phyloP scores from a whole-genome alignment of 768 basidiomycete genomes.

The Leucocoprinus birnbaumii region DNA sequence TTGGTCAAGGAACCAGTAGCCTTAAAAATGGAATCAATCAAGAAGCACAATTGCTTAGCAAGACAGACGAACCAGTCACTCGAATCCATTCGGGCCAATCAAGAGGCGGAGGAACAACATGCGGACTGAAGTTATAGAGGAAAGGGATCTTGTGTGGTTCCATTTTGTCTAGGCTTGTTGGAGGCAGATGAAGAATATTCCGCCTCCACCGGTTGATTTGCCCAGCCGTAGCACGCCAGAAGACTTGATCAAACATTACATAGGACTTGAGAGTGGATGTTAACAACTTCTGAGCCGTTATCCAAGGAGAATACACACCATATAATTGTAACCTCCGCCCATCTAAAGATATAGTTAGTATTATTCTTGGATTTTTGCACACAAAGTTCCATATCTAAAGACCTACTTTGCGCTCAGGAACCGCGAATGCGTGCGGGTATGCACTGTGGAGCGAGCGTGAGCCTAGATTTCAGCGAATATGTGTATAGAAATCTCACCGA shows the following conservation, averaged over 20 bases:
- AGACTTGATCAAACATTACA: constrained; percentile 97
- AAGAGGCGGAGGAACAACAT: constrained; percentile 86
- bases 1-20: constrained; percentile 97
- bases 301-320: constrained; percentile 48
- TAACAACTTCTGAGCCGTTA: not conserved
- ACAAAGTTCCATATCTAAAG: not conserved
- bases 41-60: not conserved
- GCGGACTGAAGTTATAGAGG: constrained; percentile 94
- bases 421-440: constrained; percentile 97
- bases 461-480: constrained; percentile 1
- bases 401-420: constrained; percentile 86
- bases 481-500: constrained; percentile 37
- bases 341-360: constrained; percentile 45
- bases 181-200: constrained; percentile 66
- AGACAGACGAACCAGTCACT: constrained; percentile 61
- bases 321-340: constrained; percentile 98
- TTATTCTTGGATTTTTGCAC: no score
- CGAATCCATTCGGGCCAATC: constrained; percentile 99
- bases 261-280: constrained; percentile 61
- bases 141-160: constrained; percentile 98
- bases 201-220: constrained; percentile 95
- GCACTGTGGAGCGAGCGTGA: constrained; percentile 44
- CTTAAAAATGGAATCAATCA: constrained; percentile 32
- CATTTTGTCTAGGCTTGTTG: constrained; percentile 91
- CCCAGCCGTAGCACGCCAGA: constrained; percentile 92